Evolutionary conservation across 371 early-diverging fungal species (phyloP).

Genomic region (Mortierella sp.): DNA sequence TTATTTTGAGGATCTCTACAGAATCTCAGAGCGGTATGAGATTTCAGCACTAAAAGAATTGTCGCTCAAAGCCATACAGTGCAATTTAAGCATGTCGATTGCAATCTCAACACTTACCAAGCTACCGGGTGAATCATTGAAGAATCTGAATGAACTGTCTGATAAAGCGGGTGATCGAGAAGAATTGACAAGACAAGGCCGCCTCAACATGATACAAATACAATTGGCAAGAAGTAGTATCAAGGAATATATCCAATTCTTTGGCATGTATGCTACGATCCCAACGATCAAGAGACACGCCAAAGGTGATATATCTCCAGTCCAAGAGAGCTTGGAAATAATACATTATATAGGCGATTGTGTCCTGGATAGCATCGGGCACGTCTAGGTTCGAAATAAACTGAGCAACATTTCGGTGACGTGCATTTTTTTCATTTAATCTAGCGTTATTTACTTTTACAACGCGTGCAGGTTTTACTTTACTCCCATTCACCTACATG

Average conservation of each 20-base stretch:
- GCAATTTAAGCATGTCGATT: constrained; percentile 28
- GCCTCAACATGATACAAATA: constrained; percentile 5
- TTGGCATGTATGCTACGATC: constrained; percentile 9
- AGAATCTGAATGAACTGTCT: neutral
- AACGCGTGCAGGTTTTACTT: neutral
- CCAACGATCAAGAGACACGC: neutral
- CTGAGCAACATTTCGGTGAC: constrained; percentile 4
- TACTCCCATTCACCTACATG: neutral
- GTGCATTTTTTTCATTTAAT: neutral
- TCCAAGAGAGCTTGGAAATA: constrained; percentile 11
- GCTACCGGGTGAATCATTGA: neutral
- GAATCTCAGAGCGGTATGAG: constrained; percentile 32
- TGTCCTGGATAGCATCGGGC: constrained; percentile 15
- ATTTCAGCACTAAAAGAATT: constrained; percentile 13
- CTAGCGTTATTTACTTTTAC: neutral
- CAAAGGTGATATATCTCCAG: neutral
- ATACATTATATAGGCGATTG: constrained; percentile 23
- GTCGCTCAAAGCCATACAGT: constrained; percentile 33
- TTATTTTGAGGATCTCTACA: constrained; percentile 34
- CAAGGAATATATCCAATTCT: constrained; percentile 40
- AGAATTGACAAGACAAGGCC: neutral
- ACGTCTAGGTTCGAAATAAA: constrained; percentile 9
- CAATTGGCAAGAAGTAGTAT: constrained; percentile 15
- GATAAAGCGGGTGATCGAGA: neutral
- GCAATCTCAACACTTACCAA: constrained; percentile 34